Conservation (phyloP, 257 asterid genomes). For the Orobanche coerulescens region DNA sequence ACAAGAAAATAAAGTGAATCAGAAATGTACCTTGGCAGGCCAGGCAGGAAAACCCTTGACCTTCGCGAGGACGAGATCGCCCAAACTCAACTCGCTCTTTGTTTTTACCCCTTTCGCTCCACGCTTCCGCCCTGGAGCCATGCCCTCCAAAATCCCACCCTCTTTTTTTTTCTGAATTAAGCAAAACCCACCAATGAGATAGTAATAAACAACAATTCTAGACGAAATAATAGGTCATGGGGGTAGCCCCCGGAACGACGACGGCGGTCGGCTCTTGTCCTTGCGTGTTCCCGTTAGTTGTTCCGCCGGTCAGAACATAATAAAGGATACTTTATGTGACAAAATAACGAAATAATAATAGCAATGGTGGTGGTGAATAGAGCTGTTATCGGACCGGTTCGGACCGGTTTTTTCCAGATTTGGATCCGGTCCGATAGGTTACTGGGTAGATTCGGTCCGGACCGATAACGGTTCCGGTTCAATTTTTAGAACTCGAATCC, state of each 20-base stretch:
- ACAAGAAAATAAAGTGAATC: conserved; percentile 4
- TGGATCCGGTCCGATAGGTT: too few species aligned
- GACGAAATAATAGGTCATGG: conserved; percentile 7
- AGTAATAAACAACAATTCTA: conserved; percentile 15
- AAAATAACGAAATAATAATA: not conserved
- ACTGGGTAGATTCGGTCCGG: too few species aligned
- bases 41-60: conserved; percentile 95
- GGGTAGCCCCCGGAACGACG: conserved; percentile 16
- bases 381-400: too few species aligned
- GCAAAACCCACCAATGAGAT: conserved; percentile 11
- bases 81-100: conserved; percentile 53
- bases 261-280: conserved; percentile 20
- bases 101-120: conserved; percentile 52
- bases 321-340: not conserved
- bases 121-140: conserved; percentile 77
- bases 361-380: conserved; percentile 16
- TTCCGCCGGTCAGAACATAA: conserved; percentile 27
- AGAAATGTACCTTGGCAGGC: conserved; percentile 81
- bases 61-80: conserved; percentile 96
- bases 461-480: too few species aligned
- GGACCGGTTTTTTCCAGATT: too few species aligned
- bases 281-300: conserved; percentile 8
- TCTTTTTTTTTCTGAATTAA: conserved; percentile 2
- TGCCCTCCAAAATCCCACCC: conserved; percentile 24
- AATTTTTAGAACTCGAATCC: too few species aligned